These are phyloP conservation scores for Suillus hirtellus DNA, from an alignment of 768 basidiomycete genomes.

Conservation along the genomic window DNA sequence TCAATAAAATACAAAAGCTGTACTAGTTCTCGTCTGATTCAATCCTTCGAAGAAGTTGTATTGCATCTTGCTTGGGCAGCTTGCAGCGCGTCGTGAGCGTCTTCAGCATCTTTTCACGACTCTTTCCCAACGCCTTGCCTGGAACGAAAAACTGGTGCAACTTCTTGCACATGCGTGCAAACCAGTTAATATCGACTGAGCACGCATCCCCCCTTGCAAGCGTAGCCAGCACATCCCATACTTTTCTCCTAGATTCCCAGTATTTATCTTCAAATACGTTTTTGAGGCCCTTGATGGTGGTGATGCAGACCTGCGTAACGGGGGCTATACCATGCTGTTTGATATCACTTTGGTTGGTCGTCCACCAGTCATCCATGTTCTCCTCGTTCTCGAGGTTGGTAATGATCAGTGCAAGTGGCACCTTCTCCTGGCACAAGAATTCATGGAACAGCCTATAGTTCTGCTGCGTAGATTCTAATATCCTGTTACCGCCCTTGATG, in stretches of 20 bases:
- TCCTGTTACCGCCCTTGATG: constrained; percentile 28
- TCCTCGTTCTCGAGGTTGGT: constrained; percentile 38
- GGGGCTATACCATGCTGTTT: constrained; percentile 20
- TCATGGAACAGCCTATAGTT: constrained; percentile 37
- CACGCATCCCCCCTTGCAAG: background rate
- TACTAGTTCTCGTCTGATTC: background rate
- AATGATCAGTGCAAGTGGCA: constrained; percentile 33
- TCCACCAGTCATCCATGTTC: constrained; percentile 39
- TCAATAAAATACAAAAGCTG: background rate
- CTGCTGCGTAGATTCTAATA: constrained; percentile 26
- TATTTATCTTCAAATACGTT: constrained; percentile 12
- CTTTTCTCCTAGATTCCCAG: constrained; percentile 21
- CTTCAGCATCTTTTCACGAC: constrained; percentile 2
- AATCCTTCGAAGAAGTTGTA: constrained; percentile 24
- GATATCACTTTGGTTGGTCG: constrained; percentile 25
- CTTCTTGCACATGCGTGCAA: background rate
- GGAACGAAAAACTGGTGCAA: background rate
- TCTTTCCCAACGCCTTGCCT: background rate
- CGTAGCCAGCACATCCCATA: constrained; percentile 22
- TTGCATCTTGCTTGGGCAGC: constrained; percentile 21
- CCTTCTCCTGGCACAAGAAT: constrained; percentile 34
- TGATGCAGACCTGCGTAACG: constrained; percentile 34
- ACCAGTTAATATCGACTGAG: background rate
- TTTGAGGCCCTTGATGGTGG: constrained; percentile 18
- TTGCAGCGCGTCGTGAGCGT: constrained; percentile 29